A percentile compares a stretch with the other conserved stretches of the same genome.
These are phyloP conservation scores for Suillus weaverae DNA, from an alignment of 768 basidiomycete species.

Conservation along the genomic window DNA sequence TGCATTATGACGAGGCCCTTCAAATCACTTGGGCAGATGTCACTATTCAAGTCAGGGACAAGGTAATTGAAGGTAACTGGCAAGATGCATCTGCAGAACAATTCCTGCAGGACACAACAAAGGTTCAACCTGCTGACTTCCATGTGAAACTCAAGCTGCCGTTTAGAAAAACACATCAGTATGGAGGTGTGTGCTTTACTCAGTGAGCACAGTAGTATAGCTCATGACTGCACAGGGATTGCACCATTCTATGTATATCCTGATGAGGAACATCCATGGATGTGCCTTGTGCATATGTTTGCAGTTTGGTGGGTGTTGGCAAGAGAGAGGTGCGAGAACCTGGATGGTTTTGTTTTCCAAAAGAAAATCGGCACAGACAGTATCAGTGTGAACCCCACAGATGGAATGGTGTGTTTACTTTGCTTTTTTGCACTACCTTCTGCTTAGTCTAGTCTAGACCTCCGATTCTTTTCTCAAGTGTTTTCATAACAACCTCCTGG, in stretches of 20 bases:
- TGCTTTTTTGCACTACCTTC: too few relatives aligned
- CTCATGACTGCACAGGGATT: too few relatives aligned
- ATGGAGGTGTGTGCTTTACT: too few relatives aligned
- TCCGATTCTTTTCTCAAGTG: slow-evolving; percentile 38
- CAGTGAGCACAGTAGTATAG: too few relatives aligned
- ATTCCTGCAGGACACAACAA: too few relatives aligned
- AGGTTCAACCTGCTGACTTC: slow-evolving; percentile 3
- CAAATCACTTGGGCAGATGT: slow-evolving; percentile 32
- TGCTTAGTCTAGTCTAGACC: background rate
- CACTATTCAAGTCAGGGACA: slow-evolving; percentile 3
- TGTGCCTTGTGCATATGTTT: too few relatives aligned
- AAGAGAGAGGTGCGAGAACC: too few relatives aligned
- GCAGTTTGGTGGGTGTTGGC: too few relatives aligned
- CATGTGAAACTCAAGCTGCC: slow-evolving; percentile 23
- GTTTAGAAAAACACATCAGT: slow-evolving; percentile 31
- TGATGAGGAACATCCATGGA: too few relatives aligned
- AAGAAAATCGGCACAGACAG: too few relatives aligned
- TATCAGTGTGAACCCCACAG: background rate
- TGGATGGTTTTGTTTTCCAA: too few relatives aligned
- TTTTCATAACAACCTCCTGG: slow-evolving; percentile 41
- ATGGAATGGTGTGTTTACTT: background rate
- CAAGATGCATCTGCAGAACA: background rate
- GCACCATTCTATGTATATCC: too few relatives aligned
- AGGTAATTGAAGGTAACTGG: background rate
- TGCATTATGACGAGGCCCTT: slow-evolving; percentile 36